Conservation (phyloP, 495 filamentous ascomycete species). For the Podospora didyma region DNA sequence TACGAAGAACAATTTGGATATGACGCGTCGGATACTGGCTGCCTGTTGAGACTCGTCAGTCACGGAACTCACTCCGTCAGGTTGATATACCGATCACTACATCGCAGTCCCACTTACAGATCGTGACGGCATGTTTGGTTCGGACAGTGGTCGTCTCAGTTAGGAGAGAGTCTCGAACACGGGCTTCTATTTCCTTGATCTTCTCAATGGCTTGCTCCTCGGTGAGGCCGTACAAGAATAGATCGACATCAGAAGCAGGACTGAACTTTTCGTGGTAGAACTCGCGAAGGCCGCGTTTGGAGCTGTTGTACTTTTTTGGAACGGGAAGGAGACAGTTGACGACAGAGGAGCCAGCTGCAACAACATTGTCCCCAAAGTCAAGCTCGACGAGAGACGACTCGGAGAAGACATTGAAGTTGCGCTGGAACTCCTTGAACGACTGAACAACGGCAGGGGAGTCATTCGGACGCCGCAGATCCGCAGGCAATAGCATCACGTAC, state of each 20-base stretch:
- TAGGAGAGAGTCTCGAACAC: slow-evolving; percentile 66
- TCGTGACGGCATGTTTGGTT: slow-evolving; percentile 84
- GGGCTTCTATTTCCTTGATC: slow-evolving; percentile 71
- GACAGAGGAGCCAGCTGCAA: slow-evolving; percentile 75
- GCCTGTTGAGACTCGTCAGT: slow-evolving; percentile 23
- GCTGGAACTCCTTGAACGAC: slow-evolving; percentile 62
- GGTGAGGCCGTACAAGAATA: slow-evolving; percentile 77
- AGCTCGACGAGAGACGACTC: slow-evolving; percentile 60
- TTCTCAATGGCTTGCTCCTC: slow-evolving; percentile 73
- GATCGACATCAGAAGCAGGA: slow-evolving; percentile 78
- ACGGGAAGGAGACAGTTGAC: slow-evolving; percentile 71
- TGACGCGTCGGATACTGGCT: slow-evolving; percentile 79
- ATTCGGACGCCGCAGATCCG: slow-evolving; percentile 52
- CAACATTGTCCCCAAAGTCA: slow-evolving; percentile 67
- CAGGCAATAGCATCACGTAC: slow-evolving; percentile 66
- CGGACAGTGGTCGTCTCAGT: slow-evolving; percentile 74
- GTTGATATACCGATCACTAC: too few species aligned
- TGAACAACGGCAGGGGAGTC: slow-evolving; percentile 62
- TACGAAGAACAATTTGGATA: slow-evolving; percentile 74
- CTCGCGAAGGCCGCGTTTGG: slow-evolving; percentile 62
- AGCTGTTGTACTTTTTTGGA: slow-evolving; percentile 56
- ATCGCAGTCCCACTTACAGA: slow-evolving; percentile 25
- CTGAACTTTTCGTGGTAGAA: slow-evolving; percentile 78
- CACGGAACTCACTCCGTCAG: too few species aligned
- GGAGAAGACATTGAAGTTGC: slow-evolving; percentile 75